Base-by-base conservation (phyloP, 2,329 filamentous ascomycete species). In the Pseudocercospora vitis region DNA sequence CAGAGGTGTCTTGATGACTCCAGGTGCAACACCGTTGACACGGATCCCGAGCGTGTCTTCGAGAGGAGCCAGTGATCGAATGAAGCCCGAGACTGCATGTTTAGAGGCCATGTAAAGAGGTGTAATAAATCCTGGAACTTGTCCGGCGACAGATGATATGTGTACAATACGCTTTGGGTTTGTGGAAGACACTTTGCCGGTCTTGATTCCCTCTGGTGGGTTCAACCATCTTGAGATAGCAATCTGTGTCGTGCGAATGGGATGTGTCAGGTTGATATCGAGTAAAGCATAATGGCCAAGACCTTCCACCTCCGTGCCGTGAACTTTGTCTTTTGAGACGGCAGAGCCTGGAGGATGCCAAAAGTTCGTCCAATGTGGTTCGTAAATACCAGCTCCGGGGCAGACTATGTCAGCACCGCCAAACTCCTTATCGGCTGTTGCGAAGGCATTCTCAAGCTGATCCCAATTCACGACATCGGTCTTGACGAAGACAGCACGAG, bases 21-120 rank as follows among this genome's bases (percentile, higher is more conserved):
- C 82, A 0, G 82, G 82, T 12, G 81, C 81, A 2, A 85, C 81
- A 4, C 76, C 81, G 16, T 81, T 83, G 12, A 85, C 80, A 0
- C 81, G 70, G 48, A 85, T 81, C 0, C 78, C 79, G 19, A 79
- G 61, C 1, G 62, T 63, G 1, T 68, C 50, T 18, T 83, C 81
- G 4, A 84, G 72, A 1, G 70, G 66, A 0, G 70, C 76, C 11
- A 85, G 63, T 3, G 73, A 74, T 50, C 81, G 76, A 3, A 83
- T 72, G 65, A 73, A 77, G 8, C 74, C 75, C 16, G 70, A 73
- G 51, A 79, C 69, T 9, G 66, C 76, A 50, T 76, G 73, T 55
- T 79, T 79, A 1, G 65, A 64, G 0, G 76, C 75, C n/a, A 69
- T 62, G 59, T 79, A 79, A 4, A 78, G 56, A 0, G 76, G 76